Base-by-base conservation (phyloP, 352 stramenopile genomes). In the Bremia lactucae region DNA sequence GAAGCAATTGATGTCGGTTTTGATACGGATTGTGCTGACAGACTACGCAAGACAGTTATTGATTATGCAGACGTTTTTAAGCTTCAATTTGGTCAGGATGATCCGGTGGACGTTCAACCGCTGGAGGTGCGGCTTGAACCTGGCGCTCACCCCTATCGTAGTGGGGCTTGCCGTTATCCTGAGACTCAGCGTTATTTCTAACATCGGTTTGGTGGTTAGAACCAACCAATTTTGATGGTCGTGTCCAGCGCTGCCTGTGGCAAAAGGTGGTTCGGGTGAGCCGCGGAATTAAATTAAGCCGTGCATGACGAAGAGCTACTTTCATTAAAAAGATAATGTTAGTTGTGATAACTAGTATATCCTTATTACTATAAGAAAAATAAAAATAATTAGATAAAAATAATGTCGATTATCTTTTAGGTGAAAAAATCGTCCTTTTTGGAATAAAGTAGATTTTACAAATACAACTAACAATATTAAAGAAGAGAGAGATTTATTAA, bases 121-220 rank as follows among this genome's bases (percentile, higher is more conserved):
- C 31, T 53, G 2, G 29, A 53, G 15, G 46, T 53, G 13, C 36
- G 13, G 1, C 31, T 37, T 4, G 29, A 18, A 0, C 5, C 4
- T 6, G 46, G 11, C 6, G 36, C 28, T 0, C 22, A 47, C 18
- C 37, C 31, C 3, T 53, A 53, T 28, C 46, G 46, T 3, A 43
- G 31, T n/a, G 24, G 46, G 8, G n/a, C 43, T 6, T 24, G 44
- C 2, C 44, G 44, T 2, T 54, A 54, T 2, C 38, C 46, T 9
- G 23, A 48, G 0, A n/a, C 15, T 1, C 38, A 53, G 16, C 36
- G 37, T 0, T n/a, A n/a, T n/a, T n/a, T n/a, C n/a, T n/a, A n/a
- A n/a, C n/a, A n/a, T n/a, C n/a, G n/a, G n/a, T n/a, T n/a, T n/a
- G n/a, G n/a, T n/a, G n/a, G n/a, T 15, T 15, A 24, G 41, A 1